These are phyloP conservation scores for Chrysoporthe cubensis DNA, from an alignment of 2,329 filamentous ascomycete species.

Conservation along the genomic window DNA sequence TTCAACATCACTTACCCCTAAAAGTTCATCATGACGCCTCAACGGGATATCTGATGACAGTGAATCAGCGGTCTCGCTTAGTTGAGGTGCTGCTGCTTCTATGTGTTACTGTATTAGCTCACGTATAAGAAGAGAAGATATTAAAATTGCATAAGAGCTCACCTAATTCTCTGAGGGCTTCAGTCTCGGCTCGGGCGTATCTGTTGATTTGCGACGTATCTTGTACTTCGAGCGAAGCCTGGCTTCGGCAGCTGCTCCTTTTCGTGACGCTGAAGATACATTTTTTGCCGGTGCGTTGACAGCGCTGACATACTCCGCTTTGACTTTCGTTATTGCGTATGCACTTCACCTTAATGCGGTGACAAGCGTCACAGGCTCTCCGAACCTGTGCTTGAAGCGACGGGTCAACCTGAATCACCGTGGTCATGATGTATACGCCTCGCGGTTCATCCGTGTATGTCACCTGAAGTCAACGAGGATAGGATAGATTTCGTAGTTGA, in stretches of 20 bases:
- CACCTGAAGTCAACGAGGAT: background rate
- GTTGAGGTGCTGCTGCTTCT: background rate
- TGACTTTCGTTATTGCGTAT: background rate
- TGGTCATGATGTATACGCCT: background rate
- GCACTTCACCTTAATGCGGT: slow-evolving; percentile 1
- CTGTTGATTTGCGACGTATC: background rate
- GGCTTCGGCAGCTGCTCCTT: background rate
- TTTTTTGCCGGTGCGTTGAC: background rate
- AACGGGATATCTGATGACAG: background rate
- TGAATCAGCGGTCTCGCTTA: background rate
- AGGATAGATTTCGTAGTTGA: background rate
- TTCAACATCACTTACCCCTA: background rate
- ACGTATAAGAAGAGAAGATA: background rate
- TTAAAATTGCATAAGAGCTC: background rate
- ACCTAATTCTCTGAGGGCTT: background rate
- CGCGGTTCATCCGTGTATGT: background rate
- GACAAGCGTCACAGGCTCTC: background rate
- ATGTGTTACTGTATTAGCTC: background rate
- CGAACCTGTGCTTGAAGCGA: slow-evolving; percentile 1
- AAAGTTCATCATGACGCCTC: background rate
- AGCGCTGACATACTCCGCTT: background rate
- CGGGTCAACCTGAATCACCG: slow-evolving; percentile 1
- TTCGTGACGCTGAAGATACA: background rate
- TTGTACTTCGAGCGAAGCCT: background rate
- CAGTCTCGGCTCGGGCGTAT: background rate